Evolutionary conservation across 2,329 filamentous ascomycete genomes (phyloP), one percentile per base, ranked within the genome.

Genomic region (Fusarium xyrophilum): DNA sequence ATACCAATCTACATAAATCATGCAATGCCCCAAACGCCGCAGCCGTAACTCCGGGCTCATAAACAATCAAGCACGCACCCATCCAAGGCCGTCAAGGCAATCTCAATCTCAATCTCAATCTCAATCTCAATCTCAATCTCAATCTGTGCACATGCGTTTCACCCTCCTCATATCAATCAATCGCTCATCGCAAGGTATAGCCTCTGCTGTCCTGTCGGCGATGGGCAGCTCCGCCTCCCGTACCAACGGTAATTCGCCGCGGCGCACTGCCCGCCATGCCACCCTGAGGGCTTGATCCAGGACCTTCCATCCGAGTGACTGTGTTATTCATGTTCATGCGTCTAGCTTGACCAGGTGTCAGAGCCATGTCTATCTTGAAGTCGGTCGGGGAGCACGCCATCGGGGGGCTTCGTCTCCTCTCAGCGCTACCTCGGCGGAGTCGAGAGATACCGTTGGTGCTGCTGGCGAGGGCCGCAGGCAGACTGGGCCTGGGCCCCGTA

Each of bases 391-490:
- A 84, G 75, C 84, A 87, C 35, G 79, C 75, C 70, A 88, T 81
- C 17, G 86, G 85, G 15, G 85, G 85, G 63, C 83, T 86, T 53
- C 82, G 79, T 36, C 83, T 80, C 48, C 84, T 79, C 75, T 87
- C 85, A 5, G 80, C 74, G 63, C 83, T 85, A 63, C 80, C 81
- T 39, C 85, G 80, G 40, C 85, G 80, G 56, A 85, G 79, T 43
- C 86, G 80, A 40, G 84, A 86, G 70, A 88, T 85, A 43, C 86
- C 86, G 73, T 87, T 87, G 10, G 83, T 79, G 68, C 77, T 81
- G 70, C 84, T 86, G 10, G 85, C 80, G 40, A 83, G 75, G 17
- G 80, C 73, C 4, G 80, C 79, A 28, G 81, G 76, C 74, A 84
- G 79, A 73, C 75, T 77, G 57, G 76, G 72, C 63, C 75, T 75